Percentiles rank a stretch among this genome's conserved stretches.
Conservation (phyloP, 768 basidiomycete genomes). For the Leucosporidium scottii region DNA sequence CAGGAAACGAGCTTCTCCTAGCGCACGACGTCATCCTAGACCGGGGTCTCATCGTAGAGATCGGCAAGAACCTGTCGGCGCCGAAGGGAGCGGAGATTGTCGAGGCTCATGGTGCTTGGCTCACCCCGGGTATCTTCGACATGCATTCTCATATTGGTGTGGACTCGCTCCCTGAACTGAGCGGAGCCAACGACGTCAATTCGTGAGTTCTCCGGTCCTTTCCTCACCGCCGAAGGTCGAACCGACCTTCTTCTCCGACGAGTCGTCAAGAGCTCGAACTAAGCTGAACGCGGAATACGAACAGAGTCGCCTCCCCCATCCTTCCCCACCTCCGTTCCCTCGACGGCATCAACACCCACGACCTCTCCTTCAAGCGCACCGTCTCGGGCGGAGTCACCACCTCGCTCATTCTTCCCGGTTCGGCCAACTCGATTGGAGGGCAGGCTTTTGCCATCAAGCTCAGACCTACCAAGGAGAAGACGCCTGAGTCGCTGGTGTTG, state of each 20-base stretch:
- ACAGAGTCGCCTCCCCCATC: neutral
- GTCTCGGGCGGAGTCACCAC: conserved; percentile 85
- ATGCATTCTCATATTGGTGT: conserved; percentile 72
- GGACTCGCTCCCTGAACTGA: conserved; percentile 53
- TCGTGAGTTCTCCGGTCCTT: conserved; percentile 42
- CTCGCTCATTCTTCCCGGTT: conserved; percentile 71
- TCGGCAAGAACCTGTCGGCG: conserved; percentile 52
- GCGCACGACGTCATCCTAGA: conserved; percentile 59
- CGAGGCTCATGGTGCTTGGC: conserved; percentile 59
- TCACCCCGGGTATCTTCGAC: conserved; percentile 50
- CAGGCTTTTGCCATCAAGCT: conserved; percentile 73
- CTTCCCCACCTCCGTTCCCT: conserved; percentile 63
- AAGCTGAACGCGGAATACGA: neutral
- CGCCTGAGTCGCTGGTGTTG: conserved; percentile 59
- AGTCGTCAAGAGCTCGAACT: neutral
- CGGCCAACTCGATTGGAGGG: conserved; percentile 51
- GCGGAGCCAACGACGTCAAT: conserved; percentile 54
- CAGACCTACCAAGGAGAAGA: conserved; percentile 62
- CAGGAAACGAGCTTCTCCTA: conserved; percentile 54
- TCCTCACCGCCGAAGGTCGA: neutral
- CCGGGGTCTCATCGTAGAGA: conserved; percentile 55
- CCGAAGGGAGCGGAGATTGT: conserved; percentile 57
- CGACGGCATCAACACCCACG: conserved; percentile 81
- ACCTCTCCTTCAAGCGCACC: conserved; percentile 61
- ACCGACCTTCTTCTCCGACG: neutral